phyloP scores from a whole-genome alignment of 2,329 filamentous ascomycete species.

The Epichloe bromicola region DNA sequence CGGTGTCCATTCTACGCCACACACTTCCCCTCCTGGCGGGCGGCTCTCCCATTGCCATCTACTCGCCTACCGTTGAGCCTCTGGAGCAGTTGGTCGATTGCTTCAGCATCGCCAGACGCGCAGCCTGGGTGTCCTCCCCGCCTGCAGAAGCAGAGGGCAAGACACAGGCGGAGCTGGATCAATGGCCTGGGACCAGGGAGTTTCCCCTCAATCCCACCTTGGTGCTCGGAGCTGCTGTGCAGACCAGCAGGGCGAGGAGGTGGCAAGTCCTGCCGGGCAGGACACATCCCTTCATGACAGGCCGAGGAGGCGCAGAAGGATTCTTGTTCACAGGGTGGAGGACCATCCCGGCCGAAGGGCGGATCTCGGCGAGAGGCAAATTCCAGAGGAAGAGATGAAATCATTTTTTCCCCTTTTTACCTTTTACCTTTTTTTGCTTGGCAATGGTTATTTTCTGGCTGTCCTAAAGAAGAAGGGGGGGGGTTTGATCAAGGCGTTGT shows the following conservation, averaged over 20 bases:
- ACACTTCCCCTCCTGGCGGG: conserved; percentile 69
- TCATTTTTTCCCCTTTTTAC: not conserved
- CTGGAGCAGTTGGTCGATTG: conserved; percentile 66
- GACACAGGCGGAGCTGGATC: conserved; percentile 36
- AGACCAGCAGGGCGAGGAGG: conserved; percentile 62
- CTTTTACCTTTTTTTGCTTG: no score
- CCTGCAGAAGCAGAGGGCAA: conserved; percentile 33
- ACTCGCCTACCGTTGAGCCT: conserved; percentile 69
- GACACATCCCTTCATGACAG: conserved; percentile 91
- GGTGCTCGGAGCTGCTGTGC: conserved; percentile 64
- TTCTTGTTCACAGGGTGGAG: conserved; percentile 77
- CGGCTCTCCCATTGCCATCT: conserved; percentile 75
- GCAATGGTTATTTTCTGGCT: not conserved
- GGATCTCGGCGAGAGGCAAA: conserved; percentile 71
- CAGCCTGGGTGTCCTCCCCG: conserved; percentile 53
- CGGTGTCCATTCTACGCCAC: conserved; percentile 59
- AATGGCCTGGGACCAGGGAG: conserved; percentile 53
- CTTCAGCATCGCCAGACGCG: conserved; percentile 68
- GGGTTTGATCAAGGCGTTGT: not conserved
- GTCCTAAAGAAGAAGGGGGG: not conserved
- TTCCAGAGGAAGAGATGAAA: conserved; percentile 49
- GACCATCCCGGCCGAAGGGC: conserved; percentile 66
- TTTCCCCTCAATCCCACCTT: conserved; percentile 83
- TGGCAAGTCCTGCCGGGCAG: conserved; percentile 90
- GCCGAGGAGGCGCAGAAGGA: conserved; percentile 74